Evolutionary conservation across 306 rosid genomes (phyloP).

Genomic region (Vigna radiata): DNA sequence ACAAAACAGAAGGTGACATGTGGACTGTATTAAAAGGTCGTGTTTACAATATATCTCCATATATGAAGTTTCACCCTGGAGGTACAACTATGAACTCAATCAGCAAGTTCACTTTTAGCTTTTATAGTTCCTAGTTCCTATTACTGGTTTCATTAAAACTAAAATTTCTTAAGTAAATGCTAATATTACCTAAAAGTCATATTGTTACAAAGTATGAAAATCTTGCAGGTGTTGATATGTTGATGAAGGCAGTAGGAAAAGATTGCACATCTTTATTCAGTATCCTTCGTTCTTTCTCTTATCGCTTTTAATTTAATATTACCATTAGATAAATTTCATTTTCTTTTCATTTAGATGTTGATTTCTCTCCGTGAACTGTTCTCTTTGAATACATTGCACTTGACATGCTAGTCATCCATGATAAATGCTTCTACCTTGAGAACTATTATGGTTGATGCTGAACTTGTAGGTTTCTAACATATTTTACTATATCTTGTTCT

Average conservation of each 20-base stretch:
- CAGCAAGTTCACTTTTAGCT: slow-evolving; percentile 25
- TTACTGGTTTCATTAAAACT: slow-evolving; percentile 14
- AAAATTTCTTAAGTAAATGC: slow-evolving; percentile 12
- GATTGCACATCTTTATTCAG: slow-evolving; percentile 94
- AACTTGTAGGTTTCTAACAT: slow-evolving; percentile 15
- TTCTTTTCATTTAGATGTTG: slow-evolving; percentile 10
- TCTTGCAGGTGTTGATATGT: slow-evolving; percentile 83
- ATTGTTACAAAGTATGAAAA: neutral
- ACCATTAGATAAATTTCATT: slow-evolving; percentile 10
- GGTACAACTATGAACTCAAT: slow-evolving; percentile 41
- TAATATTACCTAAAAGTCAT: slow-evolving; percentile 21
- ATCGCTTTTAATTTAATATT: slow-evolving; percentile 8
- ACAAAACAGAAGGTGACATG: slow-evolving; percentile 78
- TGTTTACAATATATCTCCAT: slow-evolving; percentile 39
- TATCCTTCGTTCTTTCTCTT: slow-evolving; percentile 59
- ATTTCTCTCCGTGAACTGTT: slow-evolving; percentile 14
- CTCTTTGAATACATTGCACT: slow-evolving; percentile 12
- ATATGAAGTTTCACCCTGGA: slow-evolving; percentile 32
- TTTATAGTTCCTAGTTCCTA: slow-evolving; percentile 1
- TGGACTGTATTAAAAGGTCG: slow-evolving; percentile 98
- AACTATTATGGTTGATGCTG: neutral
- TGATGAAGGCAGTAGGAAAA: slow-evolving; percentile 92
- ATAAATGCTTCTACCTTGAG: slow-evolving; percentile 30
- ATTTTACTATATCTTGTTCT: slow-evolving; percentile 7
- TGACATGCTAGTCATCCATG: slow-evolving; percentile 8